Base-by-base conservation (phyloP, 2,329 filamentous ascomycete species). In the Gnomoniopsis sp. region DNA sequence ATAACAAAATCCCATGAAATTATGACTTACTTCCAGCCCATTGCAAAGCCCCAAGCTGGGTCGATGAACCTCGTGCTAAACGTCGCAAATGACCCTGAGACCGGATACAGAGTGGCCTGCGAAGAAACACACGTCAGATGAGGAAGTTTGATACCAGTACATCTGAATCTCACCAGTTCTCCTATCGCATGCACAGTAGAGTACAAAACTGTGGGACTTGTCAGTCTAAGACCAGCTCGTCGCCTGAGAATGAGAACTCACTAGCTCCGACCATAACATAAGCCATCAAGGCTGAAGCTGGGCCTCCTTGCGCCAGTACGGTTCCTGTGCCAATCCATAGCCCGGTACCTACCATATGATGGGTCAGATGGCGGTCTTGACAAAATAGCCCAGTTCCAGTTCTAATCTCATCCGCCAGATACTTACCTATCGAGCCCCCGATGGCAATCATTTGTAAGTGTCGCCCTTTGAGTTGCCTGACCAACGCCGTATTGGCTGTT, bases 371-470 rank as follows among this genome's bases (percentile, higher is more conserved):
- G 8, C 4, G 26, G 26, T 30, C 26, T 4, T 4, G 26, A 30
- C 26, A 30, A 30, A 30, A 30, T 30, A 30, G n/a, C n/a, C n/a
- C n/a, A n/a, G 4, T 4, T 30, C 26, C 26, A 30, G 8, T 8
- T 4, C 8, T 8, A n/a, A 46, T 4, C 21, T n/a, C 26, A 8
- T 30, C 8, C 26, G 4, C 26, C 26, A 4, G 3, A 4, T 47
- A 49, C 52, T 54, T 76, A 84, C 89, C 90, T 67, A 96, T 96
- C 14, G 89, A 93, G 48, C 92, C 92, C 66, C 92, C 92, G 65
- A 97, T 96, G 15, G 93, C 93, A 79, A 97, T 97, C 93, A 97
- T 97, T 77, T 97, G 93, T 70, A 97, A 71, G 77, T 97, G 93
- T 49, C 92, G 82, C 23, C 87, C 86, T 75, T 95, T 95, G 65